These are phyloP conservation scores for Aeschynomene evenia DNA, from an alignment of 306 rosid genomes.

Conservation along the genomic window DNA sequence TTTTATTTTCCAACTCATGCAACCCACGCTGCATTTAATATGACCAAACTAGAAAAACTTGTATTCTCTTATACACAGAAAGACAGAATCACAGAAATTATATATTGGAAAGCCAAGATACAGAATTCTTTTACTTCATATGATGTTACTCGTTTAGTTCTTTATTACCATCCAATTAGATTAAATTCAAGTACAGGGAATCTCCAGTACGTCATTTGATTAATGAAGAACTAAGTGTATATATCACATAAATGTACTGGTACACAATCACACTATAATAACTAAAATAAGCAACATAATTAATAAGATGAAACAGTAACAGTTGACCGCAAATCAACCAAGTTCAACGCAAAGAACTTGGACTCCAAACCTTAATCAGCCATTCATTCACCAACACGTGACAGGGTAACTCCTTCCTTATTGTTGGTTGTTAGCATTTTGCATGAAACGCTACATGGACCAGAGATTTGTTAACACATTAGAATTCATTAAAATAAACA, in stretches of 20 bases:
- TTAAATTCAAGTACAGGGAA: conserved; percentile 16
- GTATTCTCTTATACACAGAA: neutral
- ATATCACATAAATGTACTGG: neutral
- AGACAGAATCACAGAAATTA: neutral
- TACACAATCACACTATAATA: no score
- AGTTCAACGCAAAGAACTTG: no score
- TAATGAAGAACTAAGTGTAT: neutral
- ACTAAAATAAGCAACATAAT: no score
- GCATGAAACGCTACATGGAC: no score
- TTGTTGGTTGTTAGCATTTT: no score
- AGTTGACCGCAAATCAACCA: no score
- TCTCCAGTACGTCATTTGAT: neutral
- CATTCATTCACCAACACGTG: no score
- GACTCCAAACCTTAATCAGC: no score
- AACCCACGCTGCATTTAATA: conserved; percentile 61
- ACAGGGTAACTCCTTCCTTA: no score
- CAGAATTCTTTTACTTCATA: neutral
- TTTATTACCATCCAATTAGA: neutral
- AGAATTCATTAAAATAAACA: no score
- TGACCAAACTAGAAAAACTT: conserved; percentile 13
- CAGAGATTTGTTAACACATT: no score
- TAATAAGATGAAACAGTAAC: no score
- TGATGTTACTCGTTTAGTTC: neutral
- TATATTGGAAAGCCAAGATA: neutral
- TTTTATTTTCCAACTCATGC: conserved; percentile 90